A percentile compares a stretch with the other conserved stretches of the same genome.
Conservation (phyloP, 257 asterid genomes). For the Echium plantagineum region DNA sequence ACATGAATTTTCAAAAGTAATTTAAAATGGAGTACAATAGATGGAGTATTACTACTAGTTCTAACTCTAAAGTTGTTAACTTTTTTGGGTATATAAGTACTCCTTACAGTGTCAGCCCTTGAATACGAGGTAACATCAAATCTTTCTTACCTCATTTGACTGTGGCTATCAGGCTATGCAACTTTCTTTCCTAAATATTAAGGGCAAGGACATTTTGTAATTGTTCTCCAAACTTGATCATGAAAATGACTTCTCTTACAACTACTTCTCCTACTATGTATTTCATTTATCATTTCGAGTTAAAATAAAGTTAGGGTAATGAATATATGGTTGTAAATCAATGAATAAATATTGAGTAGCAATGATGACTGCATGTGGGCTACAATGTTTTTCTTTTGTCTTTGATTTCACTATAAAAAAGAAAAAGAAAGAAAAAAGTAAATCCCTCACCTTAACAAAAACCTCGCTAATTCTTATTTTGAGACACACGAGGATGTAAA, state of each 20-base stretch:
- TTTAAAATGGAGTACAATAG: no score
- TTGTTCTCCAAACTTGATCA: background rate
- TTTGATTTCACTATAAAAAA: no score
- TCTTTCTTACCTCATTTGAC: conserved; percentile 1
- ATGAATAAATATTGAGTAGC: background rate
- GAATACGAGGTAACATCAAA: background rate
- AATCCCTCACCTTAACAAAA: no score
- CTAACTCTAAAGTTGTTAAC: conserved; percentile 8
- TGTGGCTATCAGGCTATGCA: conserved; percentile 4
- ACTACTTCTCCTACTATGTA: background rate
- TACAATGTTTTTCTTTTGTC: background rate
- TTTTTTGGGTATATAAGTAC: background rate
- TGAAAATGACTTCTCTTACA: conserved; percentile 1
- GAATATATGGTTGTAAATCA: no score
- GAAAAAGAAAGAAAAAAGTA: no score
- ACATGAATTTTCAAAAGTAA: no score
- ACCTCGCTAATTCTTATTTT: no score
- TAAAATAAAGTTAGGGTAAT: background rate
- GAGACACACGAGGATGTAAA: no score
- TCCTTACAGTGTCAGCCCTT: background rate
- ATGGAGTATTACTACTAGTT: no score
- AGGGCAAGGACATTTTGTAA: background rate
- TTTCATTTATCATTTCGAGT: background rate
- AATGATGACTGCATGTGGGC: background rate
- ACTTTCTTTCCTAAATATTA: background rate